phyloP scores from a whole-genome alignment of 2,329 filamentous ascomycete genomes.

The Xylariaceae sp. region DNA sequence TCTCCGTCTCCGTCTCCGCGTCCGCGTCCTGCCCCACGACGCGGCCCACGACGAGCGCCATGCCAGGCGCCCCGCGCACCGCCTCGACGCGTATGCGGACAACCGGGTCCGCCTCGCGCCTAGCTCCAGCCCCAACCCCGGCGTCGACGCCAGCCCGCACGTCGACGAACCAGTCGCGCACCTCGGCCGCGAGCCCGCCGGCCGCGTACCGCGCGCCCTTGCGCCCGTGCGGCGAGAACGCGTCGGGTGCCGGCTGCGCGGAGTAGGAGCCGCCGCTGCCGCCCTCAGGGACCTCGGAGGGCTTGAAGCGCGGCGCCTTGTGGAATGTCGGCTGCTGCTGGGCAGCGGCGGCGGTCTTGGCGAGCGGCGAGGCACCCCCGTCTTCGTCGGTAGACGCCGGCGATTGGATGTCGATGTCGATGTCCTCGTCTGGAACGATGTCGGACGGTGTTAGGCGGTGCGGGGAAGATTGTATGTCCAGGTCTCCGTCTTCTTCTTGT shows the following conservation, averaged over 20 bases:
- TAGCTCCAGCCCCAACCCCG: slow-evolving; percentile 6
- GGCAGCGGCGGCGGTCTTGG: slow-evolving; percentile 7
- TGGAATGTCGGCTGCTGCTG: slow-evolving; percentile 40
- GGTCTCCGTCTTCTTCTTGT: slow-evolving; percentile 9
- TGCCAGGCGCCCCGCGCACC: slow-evolving; percentile 26
- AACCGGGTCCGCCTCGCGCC: slow-evolving; percentile 23
- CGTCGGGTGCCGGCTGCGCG: slow-evolving; percentile 39
- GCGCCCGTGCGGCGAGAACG: slow-evolving; percentile 44
- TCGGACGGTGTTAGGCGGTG: background rate
- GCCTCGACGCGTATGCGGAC: slow-evolving; percentile 31
- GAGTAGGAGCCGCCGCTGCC: slow-evolving; percentile 14
- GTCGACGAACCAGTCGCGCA: slow-evolving; percentile 50
- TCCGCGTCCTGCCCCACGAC: slow-evolving; percentile 1
- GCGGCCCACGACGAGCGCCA: slow-evolving; percentile 36
- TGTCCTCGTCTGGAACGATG: slow-evolving; percentile 4
- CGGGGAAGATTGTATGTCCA: slow-evolving; percentile 19
- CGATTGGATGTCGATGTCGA: slow-evolving; percentile 15
- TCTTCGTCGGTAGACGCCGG: slow-evolving; percentile 5
- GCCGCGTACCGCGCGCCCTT: slow-evolving; percentile 40
- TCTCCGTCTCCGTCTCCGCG: background rate
- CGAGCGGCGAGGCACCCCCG: background rate
- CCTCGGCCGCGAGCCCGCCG: slow-evolving; percentile 45
- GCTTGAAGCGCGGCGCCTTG: slow-evolving; percentile 43
- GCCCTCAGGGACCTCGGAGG: slow-evolving; percentile 26
- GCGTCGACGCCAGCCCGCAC: slow-evolving; percentile 39